phyloP scores from a whole-genome alignment of 106 monocot species.

The Xerophyta viscosa region DNA sequence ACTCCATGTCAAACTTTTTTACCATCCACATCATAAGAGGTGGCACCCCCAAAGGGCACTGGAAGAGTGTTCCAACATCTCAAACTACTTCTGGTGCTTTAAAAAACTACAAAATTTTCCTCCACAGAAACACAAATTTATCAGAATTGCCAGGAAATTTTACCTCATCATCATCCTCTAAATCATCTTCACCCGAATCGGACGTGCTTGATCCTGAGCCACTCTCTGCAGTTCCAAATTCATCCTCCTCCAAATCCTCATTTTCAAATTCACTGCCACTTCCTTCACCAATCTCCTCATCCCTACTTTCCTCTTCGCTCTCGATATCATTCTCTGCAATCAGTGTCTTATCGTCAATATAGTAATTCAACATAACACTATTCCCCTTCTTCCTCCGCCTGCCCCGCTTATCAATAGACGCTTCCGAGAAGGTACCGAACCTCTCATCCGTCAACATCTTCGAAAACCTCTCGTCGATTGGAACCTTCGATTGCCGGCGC shows the following conservation, averaged over 20 bases:
- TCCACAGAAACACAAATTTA: no score
- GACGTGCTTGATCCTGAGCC: conserved; percentile 6
- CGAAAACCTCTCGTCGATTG: conserved; percentile 58
- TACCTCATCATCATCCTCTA: conserved; percentile 38
- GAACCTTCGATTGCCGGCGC: conserved; percentile 49
- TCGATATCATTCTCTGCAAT: conserved; percentile 2
- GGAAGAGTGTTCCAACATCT: no score
- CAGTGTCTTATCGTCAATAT: conserved; percentile 40
- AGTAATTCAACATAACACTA: conserved; percentile 45
- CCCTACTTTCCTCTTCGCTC: conserved; percentile 4
- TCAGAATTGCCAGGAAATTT: neutral
- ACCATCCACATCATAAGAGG: no score
- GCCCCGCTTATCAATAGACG: conserved; percentile 76
- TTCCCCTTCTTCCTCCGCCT: conserved; percentile 35
- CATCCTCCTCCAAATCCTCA: conserved; percentile 7
- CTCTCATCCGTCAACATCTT: conserved; percentile 47
- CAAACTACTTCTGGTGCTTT: no score
- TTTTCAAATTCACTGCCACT: neutral
- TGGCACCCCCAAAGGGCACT: no score
- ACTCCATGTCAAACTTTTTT: no score
- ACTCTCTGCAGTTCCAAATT: neutral
- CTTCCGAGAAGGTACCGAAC: conserved; percentile 39
- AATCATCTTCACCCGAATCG: conserved; percentile 20
- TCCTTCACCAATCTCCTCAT: conserved; percentile 11
- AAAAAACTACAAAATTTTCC: no score